phyloP scores from a whole-genome alignment of 2,329 filamentous ascomycete species.

The Scedosporium aurantiacum region DNA sequence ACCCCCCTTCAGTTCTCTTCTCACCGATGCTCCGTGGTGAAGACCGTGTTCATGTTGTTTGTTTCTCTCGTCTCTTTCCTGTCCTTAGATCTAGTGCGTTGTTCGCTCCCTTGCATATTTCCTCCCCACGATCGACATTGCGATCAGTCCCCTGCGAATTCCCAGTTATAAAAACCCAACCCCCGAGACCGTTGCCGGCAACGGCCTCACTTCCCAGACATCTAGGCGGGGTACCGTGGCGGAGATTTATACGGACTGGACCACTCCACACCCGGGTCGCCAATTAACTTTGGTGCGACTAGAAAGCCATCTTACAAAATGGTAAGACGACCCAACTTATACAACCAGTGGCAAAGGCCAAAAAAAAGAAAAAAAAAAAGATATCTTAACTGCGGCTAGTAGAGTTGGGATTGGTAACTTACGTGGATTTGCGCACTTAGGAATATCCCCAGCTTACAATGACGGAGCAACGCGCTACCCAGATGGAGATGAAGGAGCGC shows the following conservation, averaged over 20 bases:
- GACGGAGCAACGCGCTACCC: constrained; percentile 12
- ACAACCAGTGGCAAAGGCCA: neutral
- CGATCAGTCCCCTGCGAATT: neutral
- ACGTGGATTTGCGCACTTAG: neutral
- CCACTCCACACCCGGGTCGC: neutral
- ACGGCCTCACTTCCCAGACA: neutral
- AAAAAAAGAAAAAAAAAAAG: neutral
- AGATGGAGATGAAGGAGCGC: constrained; percentile 40
- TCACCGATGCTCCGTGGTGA: neutral
- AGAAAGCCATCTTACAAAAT: neutral
- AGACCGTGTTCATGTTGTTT: neutral
- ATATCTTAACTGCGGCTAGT: neutral
- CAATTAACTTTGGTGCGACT: neutral
- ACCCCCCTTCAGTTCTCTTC: constrained; percentile 1
- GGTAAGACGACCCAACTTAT: neutral
- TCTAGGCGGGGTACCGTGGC: neutral
- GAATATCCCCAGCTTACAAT: constrained; percentile 5
- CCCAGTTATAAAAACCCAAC: neutral
- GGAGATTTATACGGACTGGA: neutral
- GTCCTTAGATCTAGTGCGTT: neutral
- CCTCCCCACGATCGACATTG: neutral
- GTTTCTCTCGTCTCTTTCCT: neutral
- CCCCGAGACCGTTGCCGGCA: neutral
- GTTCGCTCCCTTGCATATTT: neutral
- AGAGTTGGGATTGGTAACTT: neutral